Evolutionary conservation across 2,329 filamentous ascomycete species (phyloP), one percentile per base, ranked within the genome.

Genomic region (Pseudonectria buxi): DNA sequence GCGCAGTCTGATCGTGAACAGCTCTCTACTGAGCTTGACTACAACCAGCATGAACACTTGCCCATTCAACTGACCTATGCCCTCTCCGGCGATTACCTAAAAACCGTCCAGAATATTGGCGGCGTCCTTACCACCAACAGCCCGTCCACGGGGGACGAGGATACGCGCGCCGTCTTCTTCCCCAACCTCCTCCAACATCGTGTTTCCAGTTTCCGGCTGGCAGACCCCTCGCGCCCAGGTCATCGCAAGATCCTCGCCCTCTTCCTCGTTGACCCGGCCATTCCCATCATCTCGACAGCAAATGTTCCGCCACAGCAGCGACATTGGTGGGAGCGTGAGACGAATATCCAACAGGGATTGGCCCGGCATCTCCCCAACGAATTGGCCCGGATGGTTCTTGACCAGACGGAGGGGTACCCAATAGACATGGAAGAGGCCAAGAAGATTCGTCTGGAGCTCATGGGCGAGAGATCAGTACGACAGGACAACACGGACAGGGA

Each of bases 201-300:
- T 3, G 72, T 78, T 2, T 50, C 57, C 6, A 63, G 68, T 1
- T 81, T 81, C 44, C 42, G 53, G 6, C 65, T 81, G 1, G 55
- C 43, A 0, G 76, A 83, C 46, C 55, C 53, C 3, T 65, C 68
- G 0, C 65, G 61, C 14, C 65, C 72, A 0, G 78, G 78, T 3
- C 72, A 81, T 45, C 64, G 74, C 13, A 74, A 75, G 50, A 73
- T 81, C 31, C 56, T 82, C 3, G 74, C 72, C 0, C 57, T 82
- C 9, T 82, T 74, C 50, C 64, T 82, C 3, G 69, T 83, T 2
- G 75, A 82, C 47, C 78, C 78, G 0, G 47, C 65, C 14, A 45
- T 62, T 2, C 65, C 65, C 2, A 35, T 69, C 56, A 54, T 65
- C 37, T 62, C 60, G 1, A 68, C 65, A 9, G 59, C 61, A 22